Evolutionary conservation across 2,329 filamentous ascomycete genomes (phyloP), one percentile per base, ranked within the genome.

Genomic region (Aspergillus candidus): DNA sequence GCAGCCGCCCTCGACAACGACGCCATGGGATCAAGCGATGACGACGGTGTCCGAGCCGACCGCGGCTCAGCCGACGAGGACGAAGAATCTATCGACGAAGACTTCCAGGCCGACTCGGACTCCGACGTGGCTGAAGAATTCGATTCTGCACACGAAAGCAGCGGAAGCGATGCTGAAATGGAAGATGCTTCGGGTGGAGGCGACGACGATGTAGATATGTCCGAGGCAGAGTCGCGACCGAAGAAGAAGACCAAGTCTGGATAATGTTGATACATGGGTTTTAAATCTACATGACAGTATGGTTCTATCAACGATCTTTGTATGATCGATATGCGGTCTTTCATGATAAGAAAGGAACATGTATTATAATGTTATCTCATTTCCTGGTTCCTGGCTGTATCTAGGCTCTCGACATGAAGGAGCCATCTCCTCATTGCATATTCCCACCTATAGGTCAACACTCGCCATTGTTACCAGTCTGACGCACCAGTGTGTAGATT

Each of bases 111-210:
- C 5, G 88, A 94, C 50, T 90, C 85, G 11, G 93, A 98, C 53
- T 94, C 86, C 41, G 93, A 98, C 55, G 90, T 96, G 2, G 93
- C 91, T 1, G 93, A 98, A 68, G 94, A 98, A 64, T 98, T 82
- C 56, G 93, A 98, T 68, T 91, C 86, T 41, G 84, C 80, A 36
- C 91, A 96, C 62, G 88, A 94, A 63, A 95, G 88, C 62, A 86
- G 82, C 40, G 88, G 76, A 49, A 79, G 77, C 35, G 83, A 83
- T 40, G 80, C 73, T 54, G 80, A 72, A 35, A 83, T 77, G 65
- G 77, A 71, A 29, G 76, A 76, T 51, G 68, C 61, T 4, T 59
- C 57, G 3, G 68, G 56, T 14, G 65, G 61, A 11, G 63, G 52
- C 11, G 66, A 67, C 44, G 67, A 58, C 40, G 69, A 69, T 39